phyloP scores from a whole-genome alignment of 2,329 filamentous ascomycete genomes.

The Pseudogymnoascus sp. region DNA sequence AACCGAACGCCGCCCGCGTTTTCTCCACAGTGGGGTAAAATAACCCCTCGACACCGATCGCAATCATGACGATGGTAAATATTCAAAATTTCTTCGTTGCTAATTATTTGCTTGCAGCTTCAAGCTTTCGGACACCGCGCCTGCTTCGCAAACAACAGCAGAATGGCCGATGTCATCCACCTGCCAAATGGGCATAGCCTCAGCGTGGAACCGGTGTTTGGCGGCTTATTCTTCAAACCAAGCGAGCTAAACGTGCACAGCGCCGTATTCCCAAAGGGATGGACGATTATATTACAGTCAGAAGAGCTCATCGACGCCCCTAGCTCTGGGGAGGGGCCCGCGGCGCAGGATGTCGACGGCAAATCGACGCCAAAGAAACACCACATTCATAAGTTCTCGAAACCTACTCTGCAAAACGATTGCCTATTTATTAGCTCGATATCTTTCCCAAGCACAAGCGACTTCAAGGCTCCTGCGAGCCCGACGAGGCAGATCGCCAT shows the following conservation, averaged over 20 bases:
- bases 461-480: conserved; percentile 72
- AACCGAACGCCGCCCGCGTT: not conserved
- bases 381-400: conserved; percentile 57
- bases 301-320: conserved; percentile 34
- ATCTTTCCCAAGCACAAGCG: conserved; percentile 69
- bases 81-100: conserved; percentile 1
- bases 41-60: conserved; percentile 1
- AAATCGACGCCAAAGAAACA: conserved; percentile 23
- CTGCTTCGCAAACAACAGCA: not conserved
- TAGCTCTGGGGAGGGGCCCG: conserved; percentile 26
- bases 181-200: conserved; percentile 84
- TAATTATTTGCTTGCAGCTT: not conserved
- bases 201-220: conserved; percentile 77
- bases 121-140: not conserved
- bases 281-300: conserved; percentile 80
- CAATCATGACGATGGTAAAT: conserved; percentile 5
- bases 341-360: conserved; percentile 10
- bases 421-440: conserved; percentile 87
- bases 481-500: conserved; percentile 86
- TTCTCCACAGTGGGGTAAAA: conserved; percentile 7
- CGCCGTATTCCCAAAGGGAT: conserved; percentile 72
- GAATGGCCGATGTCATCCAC: conserved; percentile 41
- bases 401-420: conserved; percentile 70
- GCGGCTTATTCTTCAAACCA: conserved; percentile 83
- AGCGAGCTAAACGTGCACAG: conserved; percentile 63